Evolutionary conservation across 208 protist species (phyloP), one percentile per base, ranked within the genome.

Genomic region (Endotrypanum monterogeii): DNA sequence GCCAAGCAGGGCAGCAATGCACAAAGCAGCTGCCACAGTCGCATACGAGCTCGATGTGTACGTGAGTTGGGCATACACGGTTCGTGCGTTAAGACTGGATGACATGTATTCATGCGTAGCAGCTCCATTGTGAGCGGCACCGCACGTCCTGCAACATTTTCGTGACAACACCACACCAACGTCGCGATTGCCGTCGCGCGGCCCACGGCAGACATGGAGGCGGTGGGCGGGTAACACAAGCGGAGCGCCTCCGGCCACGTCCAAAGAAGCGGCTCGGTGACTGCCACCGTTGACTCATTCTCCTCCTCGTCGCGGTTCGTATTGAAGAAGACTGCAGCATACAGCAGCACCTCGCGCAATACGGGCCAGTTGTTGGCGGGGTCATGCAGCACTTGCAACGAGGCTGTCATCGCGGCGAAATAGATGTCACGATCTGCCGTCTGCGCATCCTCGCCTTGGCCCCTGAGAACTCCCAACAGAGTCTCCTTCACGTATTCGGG

Each of bases 41-140:
- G 89, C 68, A 97, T 83, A 67, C 94, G 91, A 41, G 75, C 85
- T 51, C 91, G 94, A 80, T 97, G 94, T 28, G 91, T 82, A 39
- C 81, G 83, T n/a, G 88, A 94, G 82, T 97, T 97, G 39, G 94
- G 94, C 91, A 95, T 96, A 78, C 93, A 97, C 28, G 93, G 91
- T 82, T 92, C 89, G 66, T 87, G 83, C 41, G 76, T 88, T 3
- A 97, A 78, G 23, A 85, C 57, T 2, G 79, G 66, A 76, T 95
- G 67, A 50, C 56, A 80, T 23, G 60, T 69, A 74, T 95, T 96
- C 84, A 89, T 89, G 7, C 83, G 82, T 54, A 97, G 76, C 80
- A 97, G 74, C 75, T 83, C 66, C 74, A 86, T 48, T 50, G 79
- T 83, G 30, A 94, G 66, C 23, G 81, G 74, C 62, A 73, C 55